These are phyloP conservation scores for Penicillium freii DNA, from an alignment of 2,329 filamentous ascomycete species.

Conservation along the genomic window DNA sequence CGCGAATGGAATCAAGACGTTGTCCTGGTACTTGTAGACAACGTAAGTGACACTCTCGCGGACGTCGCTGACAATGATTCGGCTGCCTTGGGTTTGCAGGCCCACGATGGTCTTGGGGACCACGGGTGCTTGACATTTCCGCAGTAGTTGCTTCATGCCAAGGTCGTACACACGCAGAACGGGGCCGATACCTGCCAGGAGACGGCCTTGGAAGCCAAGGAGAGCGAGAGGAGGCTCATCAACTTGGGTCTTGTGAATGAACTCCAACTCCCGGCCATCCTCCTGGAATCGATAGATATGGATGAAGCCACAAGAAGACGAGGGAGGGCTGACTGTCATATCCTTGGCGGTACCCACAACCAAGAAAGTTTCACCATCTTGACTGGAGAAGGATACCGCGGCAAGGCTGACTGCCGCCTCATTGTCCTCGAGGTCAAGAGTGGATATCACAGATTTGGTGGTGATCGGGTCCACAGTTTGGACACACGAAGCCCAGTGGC, in stretches of 20 bases:
- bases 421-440: slow-evolving; percentile 80
- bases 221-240: slow-evolving; percentile 88
- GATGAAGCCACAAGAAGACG: slow-evolving; percentile 76
- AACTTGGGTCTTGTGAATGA: slow-evolving; percentile 94
- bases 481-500: slow-evolving; percentile 95
- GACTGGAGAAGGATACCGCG: slow-evolving; percentile 79
- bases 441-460: slow-evolving; percentile 71
- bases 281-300: slow-evolving; percentile 90
- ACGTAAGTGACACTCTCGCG: slow-evolving; percentile 89
- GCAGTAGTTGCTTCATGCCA: slow-evolving; percentile 85
- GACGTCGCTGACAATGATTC: slow-evolving; percentile 88
- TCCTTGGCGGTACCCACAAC: slow-evolving; percentile 93
- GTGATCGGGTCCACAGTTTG: slow-evolving; percentile 81
- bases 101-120: slow-evolving; percentile 81
- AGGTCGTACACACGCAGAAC: slow-evolving; percentile 86
- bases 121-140: slow-evolving; percentile 82
- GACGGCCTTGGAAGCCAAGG: slow-evolving; percentile 84
- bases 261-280: slow-evolving; percentile 82
- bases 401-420: slow-evolving; percentile 87
- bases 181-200: slow-evolving; percentile 81
- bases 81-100: slow-evolving; percentile 83
- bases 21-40: slow-evolving; percentile 89
- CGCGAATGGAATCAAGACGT: slow-evolving; percentile 86
- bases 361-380: slow-evolving; percentile 87
- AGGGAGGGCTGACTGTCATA: slow-evolving; percentile 73